Conservation (phyloP, 306 rosid genomes). For the Lotus japonicus region DNA sequence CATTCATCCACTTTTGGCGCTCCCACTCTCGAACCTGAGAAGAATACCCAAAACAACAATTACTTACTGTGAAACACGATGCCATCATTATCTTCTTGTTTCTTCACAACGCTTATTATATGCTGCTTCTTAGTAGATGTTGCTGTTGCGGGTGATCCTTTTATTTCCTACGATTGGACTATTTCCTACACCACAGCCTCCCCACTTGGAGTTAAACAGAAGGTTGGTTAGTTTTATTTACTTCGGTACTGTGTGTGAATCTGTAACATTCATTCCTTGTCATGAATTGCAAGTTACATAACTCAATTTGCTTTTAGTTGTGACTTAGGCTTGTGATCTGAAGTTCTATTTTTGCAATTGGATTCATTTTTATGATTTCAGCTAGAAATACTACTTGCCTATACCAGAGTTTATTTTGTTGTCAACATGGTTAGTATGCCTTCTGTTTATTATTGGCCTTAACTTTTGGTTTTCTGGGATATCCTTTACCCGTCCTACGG, state of each 20-base stretch:
- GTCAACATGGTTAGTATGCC: not conserved
- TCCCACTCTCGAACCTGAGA: not conserved
- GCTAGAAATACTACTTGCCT: not conserved
- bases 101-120: conserved; percentile 29
- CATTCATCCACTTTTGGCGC: not conserved
- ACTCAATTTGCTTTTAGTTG: not conserved
- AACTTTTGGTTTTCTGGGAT: no score
- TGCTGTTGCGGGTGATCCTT: conserved; percentile 72
- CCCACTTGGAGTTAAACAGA: conserved; percentile 70
- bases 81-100: conserved; percentile 33
- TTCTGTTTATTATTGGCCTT: no score
- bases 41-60: not conserved
- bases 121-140: conserved; percentile 30
- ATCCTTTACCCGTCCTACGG: no score
- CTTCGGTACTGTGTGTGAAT: no score
- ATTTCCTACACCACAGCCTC: conserved; percentile 59
- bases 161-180: conserved; percentile 71
- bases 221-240: no score
- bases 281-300: not conserved
- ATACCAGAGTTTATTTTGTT: not conserved
- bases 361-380: not conserved
- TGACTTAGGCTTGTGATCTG: not conserved
- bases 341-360: not conserved
- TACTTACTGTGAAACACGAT: conserved; percentile 12
- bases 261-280: no score